Percentiles rank a stretch among this genome's conserved stretches.
phyloP scores from a whole-genome alignment of 2,329 filamentous ascomycete species.

The Cytospora chrysosperma region DNA sequence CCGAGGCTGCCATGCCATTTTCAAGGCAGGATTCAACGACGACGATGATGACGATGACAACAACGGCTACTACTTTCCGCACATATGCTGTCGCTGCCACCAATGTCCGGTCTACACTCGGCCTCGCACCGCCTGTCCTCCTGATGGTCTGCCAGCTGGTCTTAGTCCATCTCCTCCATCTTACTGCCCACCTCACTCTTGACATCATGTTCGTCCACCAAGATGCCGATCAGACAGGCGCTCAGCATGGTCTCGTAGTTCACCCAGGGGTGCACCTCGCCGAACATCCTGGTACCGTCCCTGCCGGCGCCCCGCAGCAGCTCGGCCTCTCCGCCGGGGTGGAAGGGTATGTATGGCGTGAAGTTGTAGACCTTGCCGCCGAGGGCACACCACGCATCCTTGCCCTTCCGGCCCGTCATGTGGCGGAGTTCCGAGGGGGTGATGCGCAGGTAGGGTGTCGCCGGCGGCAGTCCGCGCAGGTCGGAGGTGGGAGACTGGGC shows the following conservation, averaged over 20 bases:
- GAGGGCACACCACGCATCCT: conserved; percentile 86
- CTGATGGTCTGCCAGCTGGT: neutral
- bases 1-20: neutral
- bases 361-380: conserved; percentile 94
- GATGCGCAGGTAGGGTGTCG: conserved; percentile 65
- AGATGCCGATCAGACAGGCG: conserved; percentile 61
- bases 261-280: conserved; percentile 69
- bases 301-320: conserved; percentile 61
- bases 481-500: conserved; percentile 57
- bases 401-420: conserved; percentile 79
- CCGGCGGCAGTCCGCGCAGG: conserved; percentile 60
- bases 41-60: neutral
- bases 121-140: neutral
- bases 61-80: conserved; percentile 5
- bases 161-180: conserved; percentile 63
- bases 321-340: conserved; percentile 82
- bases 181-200: conserved; percentile 35
- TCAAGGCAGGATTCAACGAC: neutral
- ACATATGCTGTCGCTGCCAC: conserved; percentile 4
- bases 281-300: conserved; percentile 64
- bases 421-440: conserved; percentile 76
- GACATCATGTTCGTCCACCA: conserved; percentile 58
- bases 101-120: neutral
- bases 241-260: conserved; percentile 70
- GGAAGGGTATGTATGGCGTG: conserved; percentile 82